phyloP scores from a whole-genome alignment of 2,329 filamentous ascomycete genomes.

The Nectriaceae sp. region DNA sequence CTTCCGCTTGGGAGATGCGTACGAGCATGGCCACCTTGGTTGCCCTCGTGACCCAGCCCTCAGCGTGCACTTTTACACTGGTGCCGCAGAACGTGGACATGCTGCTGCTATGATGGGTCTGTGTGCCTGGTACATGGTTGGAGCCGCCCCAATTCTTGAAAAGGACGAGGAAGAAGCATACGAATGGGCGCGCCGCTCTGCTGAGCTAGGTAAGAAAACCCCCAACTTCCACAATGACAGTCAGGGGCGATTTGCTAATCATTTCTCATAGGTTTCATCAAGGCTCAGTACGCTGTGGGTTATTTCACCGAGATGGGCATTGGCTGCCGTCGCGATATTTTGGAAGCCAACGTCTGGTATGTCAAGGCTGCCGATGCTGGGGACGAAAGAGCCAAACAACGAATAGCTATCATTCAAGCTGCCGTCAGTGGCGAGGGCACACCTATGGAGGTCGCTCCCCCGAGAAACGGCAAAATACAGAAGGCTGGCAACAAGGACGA shows the following conservation, averaged over 20 bases:
- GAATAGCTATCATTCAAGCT: slow-evolving; percentile 82
- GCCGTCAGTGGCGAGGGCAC: slow-evolving; percentile 65
- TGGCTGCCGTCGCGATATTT: slow-evolving; percentile 87
- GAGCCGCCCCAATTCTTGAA: slow-evolving; percentile 86
- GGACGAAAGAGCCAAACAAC: slow-evolving; percentile 84
- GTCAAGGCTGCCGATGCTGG: slow-evolving; percentile 92
- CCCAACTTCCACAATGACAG: too few species aligned
- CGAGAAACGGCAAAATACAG: slow-evolving; percentile 52
- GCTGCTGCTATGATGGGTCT: slow-evolving; percentile 95
- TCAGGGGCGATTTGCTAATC: slow-evolving; percentile 12
- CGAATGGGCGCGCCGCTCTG: slow-evolving; percentile 89
- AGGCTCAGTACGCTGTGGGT: slow-evolving; percentile 90
- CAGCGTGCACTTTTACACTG: slow-evolving; percentile 97
- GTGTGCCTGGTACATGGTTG: slow-evolving; percentile 98
- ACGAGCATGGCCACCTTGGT: slow-evolving; percentile 85
- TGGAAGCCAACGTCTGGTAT: slow-evolving; percentile 98
- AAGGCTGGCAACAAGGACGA: slow-evolving; percentile 50
- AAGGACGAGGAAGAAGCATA: slow-evolving; percentile 97
- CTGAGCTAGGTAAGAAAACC: slow-evolving; percentile 70
- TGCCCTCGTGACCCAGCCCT: slow-evolving; percentile 91
- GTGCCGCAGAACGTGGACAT: slow-evolving; percentile 82
- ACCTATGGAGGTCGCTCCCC: slow-evolving; percentile 58
- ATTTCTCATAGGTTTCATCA: slow-evolving; percentile 55
- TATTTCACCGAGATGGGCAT: slow-evolving; percentile 99
- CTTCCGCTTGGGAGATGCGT: slow-evolving; percentile 90